Base-by-base conservation (phyloP, 352 stramenopile species). In the Globisporangium perplexum region DNA sequence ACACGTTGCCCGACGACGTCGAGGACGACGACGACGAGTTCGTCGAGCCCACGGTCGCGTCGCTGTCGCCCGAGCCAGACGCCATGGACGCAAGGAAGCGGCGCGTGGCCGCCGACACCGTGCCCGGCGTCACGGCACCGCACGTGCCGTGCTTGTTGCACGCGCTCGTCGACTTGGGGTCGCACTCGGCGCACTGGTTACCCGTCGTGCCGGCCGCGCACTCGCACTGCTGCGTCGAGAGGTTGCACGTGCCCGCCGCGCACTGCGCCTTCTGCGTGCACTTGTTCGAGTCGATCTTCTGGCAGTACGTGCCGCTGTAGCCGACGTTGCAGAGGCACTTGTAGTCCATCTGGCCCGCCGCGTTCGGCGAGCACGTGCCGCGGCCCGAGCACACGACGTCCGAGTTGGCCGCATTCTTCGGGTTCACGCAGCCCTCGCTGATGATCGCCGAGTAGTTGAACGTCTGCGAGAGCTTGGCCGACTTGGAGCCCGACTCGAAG, bases 231-330 rank as follows among this genome's bases (percentile, higher is more conserved):
- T 88, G 65, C 7, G 65, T 80, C 0, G 12, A 55, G 35, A 89
- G 68, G 67, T 91, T 70, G 63, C 81, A 91, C 48, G 59, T 75
- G 33, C 81, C 81, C 14, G 74, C 76, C 36, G 76, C 70, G 63
- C 80, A 91, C 55, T 88, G 73, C 11, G 64, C 80, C 62, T 80
- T 61, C 52, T 71, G 59, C 53, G 70, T 82, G 65, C 80, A 89
- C 60, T 76, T 69, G 74, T 91, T 89, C 46, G 76, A 82, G 28
- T 65, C 72, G 28, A 89, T 77, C 62, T 80, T 83, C 60, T 91
- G 65, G 55, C 81, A 91, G 68, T 83, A 91, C 12, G 69, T 86
- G 55, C 81, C 81, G 53, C 72, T 81, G 74, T 88, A 91, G 28
- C 81, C 81, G 14, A 89, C 67, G 64, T 89, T 88, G 62, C 77